Evolutionary conservation across 2,329 filamentous ascomycete species (phyloP).

Genomic region (Diaporthe humulicola): DNA sequence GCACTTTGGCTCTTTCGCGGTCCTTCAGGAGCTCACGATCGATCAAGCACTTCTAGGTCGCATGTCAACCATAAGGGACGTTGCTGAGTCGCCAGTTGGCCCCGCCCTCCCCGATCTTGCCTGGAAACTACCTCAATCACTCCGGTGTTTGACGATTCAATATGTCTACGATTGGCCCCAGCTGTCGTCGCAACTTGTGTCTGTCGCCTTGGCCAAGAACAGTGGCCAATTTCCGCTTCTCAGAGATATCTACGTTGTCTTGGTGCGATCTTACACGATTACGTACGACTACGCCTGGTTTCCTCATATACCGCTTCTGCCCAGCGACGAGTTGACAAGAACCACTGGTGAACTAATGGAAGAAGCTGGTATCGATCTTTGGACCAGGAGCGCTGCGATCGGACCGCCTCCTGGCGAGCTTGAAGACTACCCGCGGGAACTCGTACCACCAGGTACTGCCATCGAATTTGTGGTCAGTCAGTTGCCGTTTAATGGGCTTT

Average conservation of each 20-base stretch:
- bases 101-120: background rate
- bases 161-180: background rate
- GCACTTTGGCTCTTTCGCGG: background rate
- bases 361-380: background rate
- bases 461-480: background rate
- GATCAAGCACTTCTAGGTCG: background rate
- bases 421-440: background rate
- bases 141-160: background rate
- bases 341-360: background rate
- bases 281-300: background rate
- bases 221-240: background rate
- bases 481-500: background rate
- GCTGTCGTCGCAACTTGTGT: background rate
- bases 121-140: background rate
- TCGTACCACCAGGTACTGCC: background rate
- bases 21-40: background rate
- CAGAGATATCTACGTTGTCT: background rate
- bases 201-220: background rate
- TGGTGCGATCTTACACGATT: background rate
- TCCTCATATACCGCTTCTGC: background rate
- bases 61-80: background rate
- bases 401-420: background rate
- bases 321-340: background rate
- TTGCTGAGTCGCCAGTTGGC: background rate
- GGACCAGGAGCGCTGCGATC: background rate